Conservation (phyloP, 257 asterid species). For the Perilla frutescens region DNA sequence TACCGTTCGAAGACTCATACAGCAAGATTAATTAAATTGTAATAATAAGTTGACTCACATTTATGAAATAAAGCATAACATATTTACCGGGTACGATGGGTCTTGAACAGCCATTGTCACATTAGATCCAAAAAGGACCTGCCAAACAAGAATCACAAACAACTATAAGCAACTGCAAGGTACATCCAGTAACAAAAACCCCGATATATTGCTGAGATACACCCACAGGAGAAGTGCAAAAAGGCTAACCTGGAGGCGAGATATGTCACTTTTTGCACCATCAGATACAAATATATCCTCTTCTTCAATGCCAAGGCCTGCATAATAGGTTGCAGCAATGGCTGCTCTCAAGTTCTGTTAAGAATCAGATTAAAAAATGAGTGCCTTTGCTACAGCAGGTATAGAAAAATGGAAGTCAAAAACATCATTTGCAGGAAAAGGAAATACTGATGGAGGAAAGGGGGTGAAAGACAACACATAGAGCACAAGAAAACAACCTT, state of each 20-base stretch:
- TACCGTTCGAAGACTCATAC: not conserved
- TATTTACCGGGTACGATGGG: slow-evolving; percentile 92
- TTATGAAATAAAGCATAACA: slow-evolving; percentile 18
- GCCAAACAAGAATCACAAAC: slow-evolving; percentile 29
- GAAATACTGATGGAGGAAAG: not conserved
- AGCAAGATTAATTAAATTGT: slow-evolving; percentile 1
- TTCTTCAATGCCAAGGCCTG: slow-evolving; percentile 83
- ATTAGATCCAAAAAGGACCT: slow-evolving; percentile 96
- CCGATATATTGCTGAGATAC: not conserved
- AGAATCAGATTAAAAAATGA: not conserved
- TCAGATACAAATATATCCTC: slow-evolving; percentile 95
- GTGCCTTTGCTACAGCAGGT: slow-evolving; percentile 7
- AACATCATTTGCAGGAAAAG: slow-evolving; percentile 9
- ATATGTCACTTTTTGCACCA: slow-evolving; percentile 99
- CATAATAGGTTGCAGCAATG: slow-evolving; percentile 83
- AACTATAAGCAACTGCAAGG: slow-evolving; percentile 15
- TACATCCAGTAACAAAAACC: not conserved
- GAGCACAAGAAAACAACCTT: slow-evolving; percentile 48
- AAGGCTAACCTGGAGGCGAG: slow-evolving; percentile 84
- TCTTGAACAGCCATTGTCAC: slow-evolving; percentile 98
- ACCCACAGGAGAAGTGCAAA: slow-evolving; percentile 11
- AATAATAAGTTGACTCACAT: slow-evolving; percentile 8
- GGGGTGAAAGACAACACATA: not conserved
- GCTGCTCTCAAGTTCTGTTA: slow-evolving; percentile 83
- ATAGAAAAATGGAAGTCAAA: slow-evolving; percentile 19